Base-by-base conservation (phyloP, 2,329 filamentous ascomycete species). In the Corinectria fuckeliana region DNA sequence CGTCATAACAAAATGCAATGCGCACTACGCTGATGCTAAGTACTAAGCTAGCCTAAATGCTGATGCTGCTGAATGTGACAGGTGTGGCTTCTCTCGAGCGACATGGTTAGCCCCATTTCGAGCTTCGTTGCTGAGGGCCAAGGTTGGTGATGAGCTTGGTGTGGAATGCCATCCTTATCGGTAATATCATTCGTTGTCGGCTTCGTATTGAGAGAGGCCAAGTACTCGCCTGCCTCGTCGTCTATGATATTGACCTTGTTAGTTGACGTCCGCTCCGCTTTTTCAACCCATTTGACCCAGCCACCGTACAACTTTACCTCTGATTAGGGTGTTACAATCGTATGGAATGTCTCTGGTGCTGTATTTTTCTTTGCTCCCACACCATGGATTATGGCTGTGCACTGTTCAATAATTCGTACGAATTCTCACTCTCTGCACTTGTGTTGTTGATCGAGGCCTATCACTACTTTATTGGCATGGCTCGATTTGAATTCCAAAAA, bases 111-210 rank as follows among this genome's bases (percentile, higher is more conserved):
- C 0, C 65, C 81, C 6, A 73, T 75, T 20, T 69, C 78, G 7
- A 78, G 79, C 16, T 80, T 76, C 61, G 69, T 72, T 18, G 58
- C 69, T 8, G 41, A 50, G 5, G 48, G 42, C 11, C 67, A 65
- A 50, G 81, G 79, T 0, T 85, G 82, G 82, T 72, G 81, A 11
- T 84, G 80, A 79, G 73, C 78, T 1, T 83, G 76, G 75, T 82
- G 80, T 82, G 74, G 74, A 76, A 69, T 42, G 71, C 71, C 16
- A 78, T 81, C 48, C 69, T 81, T 28, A 70, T 81, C 21, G 74
- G 74, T 2, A 55, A 71, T 8, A 70, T 72, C 5, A 54, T 3
- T 81, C 3, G 58, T 76, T 10, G 75, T 82, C 38, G 28, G 76
- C 1, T 81, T 83, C 50, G 60, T 73, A 6, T 83, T 78, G 53